These are phyloP conservation scores for Neofusicoccum ribis DNA, from an alignment of 2,329 filamentous ascomycete genomes.

Conservation along the genomic window DNA sequence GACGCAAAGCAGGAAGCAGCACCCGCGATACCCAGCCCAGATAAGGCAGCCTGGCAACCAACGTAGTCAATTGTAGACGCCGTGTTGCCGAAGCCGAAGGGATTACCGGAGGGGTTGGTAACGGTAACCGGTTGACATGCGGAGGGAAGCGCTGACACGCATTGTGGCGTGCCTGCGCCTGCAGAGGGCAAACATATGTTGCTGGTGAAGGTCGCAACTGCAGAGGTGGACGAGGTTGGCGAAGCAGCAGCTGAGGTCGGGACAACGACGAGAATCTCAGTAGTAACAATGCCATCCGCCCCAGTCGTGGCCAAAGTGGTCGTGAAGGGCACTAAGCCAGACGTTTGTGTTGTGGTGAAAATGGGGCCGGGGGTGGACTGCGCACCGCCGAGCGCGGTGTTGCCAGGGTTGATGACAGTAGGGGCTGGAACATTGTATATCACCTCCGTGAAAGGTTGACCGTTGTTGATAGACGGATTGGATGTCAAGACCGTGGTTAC, in stretches of 20 bases:
- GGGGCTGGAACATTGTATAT: not conserved
- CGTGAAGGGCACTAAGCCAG: not conserved
- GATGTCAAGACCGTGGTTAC: not conserved
- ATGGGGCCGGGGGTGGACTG: not conserved
- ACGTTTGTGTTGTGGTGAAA: not conserved
- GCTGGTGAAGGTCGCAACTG: not conserved
- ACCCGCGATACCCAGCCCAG: not conserved
- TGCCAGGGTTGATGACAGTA: not conserved
- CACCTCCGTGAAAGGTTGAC: not conserved
- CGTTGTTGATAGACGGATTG: not conserved
- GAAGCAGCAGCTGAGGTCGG: not conserved
- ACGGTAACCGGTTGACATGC: not conserved
- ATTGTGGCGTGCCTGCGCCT: not conserved
- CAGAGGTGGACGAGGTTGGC: not conserved
- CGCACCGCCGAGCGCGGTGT: not conserved
- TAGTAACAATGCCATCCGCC: not conserved
- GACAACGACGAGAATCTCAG: not conserved
- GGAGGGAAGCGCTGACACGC: not conserved
- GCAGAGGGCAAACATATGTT: not conserved
- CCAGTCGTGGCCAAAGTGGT: not conserved
- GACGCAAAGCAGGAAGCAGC: not conserved
- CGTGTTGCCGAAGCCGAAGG: not conserved
- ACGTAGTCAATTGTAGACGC: not conserved
- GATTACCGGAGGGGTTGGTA: too few species aligned
- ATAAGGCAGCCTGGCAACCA: not conserved